Percentiles rank a stretch among this genome's conserved stretches.
These are phyloP conservation scores for Neurospora sp. DNA, from an alignment of 495 filamentous ascomycete species.

Conservation along the genomic window DNA sequence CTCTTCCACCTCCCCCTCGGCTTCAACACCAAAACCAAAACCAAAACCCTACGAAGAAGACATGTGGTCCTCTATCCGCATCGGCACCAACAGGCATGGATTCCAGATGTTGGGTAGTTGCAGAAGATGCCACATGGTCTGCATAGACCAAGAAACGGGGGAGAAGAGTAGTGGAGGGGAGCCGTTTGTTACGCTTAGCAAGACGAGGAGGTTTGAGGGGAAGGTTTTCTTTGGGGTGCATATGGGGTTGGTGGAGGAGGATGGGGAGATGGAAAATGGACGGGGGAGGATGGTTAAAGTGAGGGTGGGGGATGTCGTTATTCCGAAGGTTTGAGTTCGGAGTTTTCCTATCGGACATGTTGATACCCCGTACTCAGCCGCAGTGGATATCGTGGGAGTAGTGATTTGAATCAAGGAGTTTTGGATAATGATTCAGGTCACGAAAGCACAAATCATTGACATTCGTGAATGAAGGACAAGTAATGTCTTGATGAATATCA, in stretches of 20 bases:
- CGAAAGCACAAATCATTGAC: too few species aligned
- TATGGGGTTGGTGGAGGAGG: conserved; percentile 41
- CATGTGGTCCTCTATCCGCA: too few species aligned
- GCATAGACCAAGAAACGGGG: conserved; percentile 76
- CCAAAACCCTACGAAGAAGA: conserved; percentile 37
- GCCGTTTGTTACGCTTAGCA: conserved; percentile 78
- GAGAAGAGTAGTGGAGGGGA: conserved; percentile 54
- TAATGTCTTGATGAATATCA: too few species aligned
- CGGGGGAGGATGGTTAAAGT: conserved; percentile 30
- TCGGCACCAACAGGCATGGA: too few species aligned
- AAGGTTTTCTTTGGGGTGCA: conserved; percentile 85
- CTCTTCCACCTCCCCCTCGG: conserved; percentile 18
- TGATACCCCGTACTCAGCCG: too few species aligned
- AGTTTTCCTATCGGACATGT: too few species aligned
- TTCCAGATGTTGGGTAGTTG: conserved; percentile 74
- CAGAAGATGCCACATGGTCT: conserved; percentile 90
- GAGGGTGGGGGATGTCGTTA: conserved; percentile 46
- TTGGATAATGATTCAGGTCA: too few species aligned
- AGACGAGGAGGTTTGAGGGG: conserved; percentile 70
- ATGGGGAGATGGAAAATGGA: conserved; percentile 6
- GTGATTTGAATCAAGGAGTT: too few species aligned
- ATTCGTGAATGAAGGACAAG: too few species aligned
- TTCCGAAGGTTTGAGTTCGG: not conserved
- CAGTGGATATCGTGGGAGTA: too few species aligned
- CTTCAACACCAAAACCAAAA: not conserved